These are phyloP conservation scores for Boeremia exigua DNA, from an alignment of 2,329 filamentous ascomycete species.

Conservation along the genomic window DNA sequence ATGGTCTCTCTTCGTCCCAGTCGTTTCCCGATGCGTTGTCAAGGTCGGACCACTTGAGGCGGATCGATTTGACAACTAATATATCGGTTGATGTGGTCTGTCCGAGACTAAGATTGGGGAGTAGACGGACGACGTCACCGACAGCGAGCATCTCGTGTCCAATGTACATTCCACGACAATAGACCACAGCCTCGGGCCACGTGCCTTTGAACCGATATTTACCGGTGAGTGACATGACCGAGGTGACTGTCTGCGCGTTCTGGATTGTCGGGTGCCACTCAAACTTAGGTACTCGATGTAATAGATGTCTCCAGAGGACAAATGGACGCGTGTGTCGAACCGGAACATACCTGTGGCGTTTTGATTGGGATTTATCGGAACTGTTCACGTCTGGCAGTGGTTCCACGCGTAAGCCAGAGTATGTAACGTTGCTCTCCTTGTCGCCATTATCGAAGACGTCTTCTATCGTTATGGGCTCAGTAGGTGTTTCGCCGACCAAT, in stretches of 20 bases:
- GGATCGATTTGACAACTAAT: slow-evolving; percentile 61
- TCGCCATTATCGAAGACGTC: slow-evolving; percentile 53
- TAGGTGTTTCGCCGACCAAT: slow-evolving; percentile 59
- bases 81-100: slow-evolving; percentile 55
- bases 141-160: slow-evolving; percentile 62
- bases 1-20: slow-evolving; percentile 54
- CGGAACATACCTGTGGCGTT: slow-evolving; percentile 62
- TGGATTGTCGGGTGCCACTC: slow-evolving; percentile 61
- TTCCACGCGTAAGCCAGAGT: slow-evolving; percentile 64
- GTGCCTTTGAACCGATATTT: slow-evolving; percentile 59
- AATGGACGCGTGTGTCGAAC: slow-evolving; percentile 63
- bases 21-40: slow-evolving; percentile 55
- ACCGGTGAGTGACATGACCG: slow-evolving; percentile 60
- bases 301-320: slow-evolving; percentile 58
- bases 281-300: slow-evolving; percentile 51
- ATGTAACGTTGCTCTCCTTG: slow-evolving; percentile 53
- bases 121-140: slow-evolving; percentile 62
- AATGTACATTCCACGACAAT: slow-evolving; percentile 61
- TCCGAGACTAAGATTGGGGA: slow-evolving; percentile 25
- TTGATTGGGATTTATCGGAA: slow-evolving; percentile 57
- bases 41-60: slow-evolving; percentile 57
- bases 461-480: slow-evolving; percentile 50
- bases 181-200: slow-evolving; percentile 62
- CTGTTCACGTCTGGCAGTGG: slow-evolving; percentile 60
- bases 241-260: slow-evolving; percentile 60